Base-by-base conservation (phyloP, 768 basidiomycete genomes). In the Auriculariales sp. region DNA sequence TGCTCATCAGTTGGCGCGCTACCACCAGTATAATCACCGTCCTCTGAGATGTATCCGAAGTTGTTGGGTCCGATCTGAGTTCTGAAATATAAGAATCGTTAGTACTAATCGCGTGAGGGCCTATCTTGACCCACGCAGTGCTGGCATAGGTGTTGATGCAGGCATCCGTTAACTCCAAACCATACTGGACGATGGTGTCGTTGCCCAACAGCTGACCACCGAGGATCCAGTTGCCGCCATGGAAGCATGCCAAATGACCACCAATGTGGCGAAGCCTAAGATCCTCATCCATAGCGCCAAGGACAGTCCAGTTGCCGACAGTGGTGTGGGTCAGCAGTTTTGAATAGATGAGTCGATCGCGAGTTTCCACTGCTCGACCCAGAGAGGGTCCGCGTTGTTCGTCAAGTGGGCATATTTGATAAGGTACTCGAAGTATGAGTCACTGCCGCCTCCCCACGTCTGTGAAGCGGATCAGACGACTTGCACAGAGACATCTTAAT, bases 101-200 rank as follows among this genome's bases (percentile, higher is more conserved):
- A 32, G 31, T 32, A 12, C 11, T 15, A 12, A 6, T 22, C 9
- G 10, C 22, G 11, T 27, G 11, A 25, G 17, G 28, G 28, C 7
- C 15, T n/a, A 15, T 15, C 9, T 9, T 9, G 7, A 62, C 75
- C 47, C 58, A 83, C 81, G 71, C 70, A n/a, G n/a, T n/a, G n/a
- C 80, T 71, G 4, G 79, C 75, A 57, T 88, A 87, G 0, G 84
- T 86, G 60, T 87, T 86, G 79, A 83, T 84, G 66, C 85, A 87
- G 9, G 72, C 78, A 35, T 88, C 84, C 12, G 74, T 74, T 4
- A 87, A 67, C 31, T 72, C 55, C 28, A 87, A 68, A 3, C 71
- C 85, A 35, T 72, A 64, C 39, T 79, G 57, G 49, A 84, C 70
- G 53, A 87, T 80, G 0, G 83, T 82, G 24, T 78, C 63, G 52